A percentile compares a stretch with the other conserved stretches of the same genome.
Conservation (phyloP, 1,284 basidiomycete species). For the Chiua sp. region DNA sequence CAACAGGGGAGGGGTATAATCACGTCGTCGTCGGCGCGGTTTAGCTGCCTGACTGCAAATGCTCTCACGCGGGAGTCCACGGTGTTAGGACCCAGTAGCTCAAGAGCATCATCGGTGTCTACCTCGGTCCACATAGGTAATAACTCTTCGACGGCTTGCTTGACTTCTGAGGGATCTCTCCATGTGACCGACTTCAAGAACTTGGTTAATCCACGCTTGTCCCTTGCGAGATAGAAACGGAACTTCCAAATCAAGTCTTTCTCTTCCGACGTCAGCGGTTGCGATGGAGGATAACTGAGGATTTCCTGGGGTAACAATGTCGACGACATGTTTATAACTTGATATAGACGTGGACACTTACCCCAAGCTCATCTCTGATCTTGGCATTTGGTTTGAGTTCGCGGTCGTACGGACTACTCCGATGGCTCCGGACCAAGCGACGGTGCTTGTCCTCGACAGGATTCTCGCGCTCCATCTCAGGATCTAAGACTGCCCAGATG, state of each 20-base stretch:
- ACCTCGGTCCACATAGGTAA: constrained; percentile 98
- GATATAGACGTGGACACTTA: constrained; percentile 40
- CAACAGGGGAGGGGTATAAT: constrained; percentile 29
- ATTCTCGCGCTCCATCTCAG: constrained; percentile 90
- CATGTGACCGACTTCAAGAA: constrained; percentile 99
- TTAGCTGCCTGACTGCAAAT: constrained; percentile 93
- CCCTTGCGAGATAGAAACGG: constrained; percentile 93
- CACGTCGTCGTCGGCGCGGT: constrained; percentile 94
- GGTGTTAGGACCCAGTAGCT: constrained; percentile 91
- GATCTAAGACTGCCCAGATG: constrained; percentile 92
- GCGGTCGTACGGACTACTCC: constrained; percentile 93
- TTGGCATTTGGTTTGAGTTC: constrained; percentile 97
- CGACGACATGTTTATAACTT: neutral
- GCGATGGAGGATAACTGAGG: constrained; percentile 90
- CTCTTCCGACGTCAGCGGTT: constrained; percentile 87
- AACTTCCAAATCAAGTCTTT: constrained; percentile 99
- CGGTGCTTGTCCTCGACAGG: constrained; percentile 98
- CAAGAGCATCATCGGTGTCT: constrained; percentile 95
- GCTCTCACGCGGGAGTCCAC: constrained; percentile 91
- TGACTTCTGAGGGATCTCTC: constrained; percentile 95
- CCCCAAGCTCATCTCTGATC: constrained; percentile 92
- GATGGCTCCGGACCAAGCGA: constrained; percentile 91
- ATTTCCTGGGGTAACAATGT: constrained; percentile 66
- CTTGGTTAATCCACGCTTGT: constrained; percentile 93
- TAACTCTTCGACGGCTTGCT: constrained; percentile 96